Percentiles rank a stretch among this genome's conserved stretches.
These are phyloP conservation scores for Mycena sp. DNA, from an alignment of 1,284 basidiomycete species.

Conservation along the genomic window DNA sequence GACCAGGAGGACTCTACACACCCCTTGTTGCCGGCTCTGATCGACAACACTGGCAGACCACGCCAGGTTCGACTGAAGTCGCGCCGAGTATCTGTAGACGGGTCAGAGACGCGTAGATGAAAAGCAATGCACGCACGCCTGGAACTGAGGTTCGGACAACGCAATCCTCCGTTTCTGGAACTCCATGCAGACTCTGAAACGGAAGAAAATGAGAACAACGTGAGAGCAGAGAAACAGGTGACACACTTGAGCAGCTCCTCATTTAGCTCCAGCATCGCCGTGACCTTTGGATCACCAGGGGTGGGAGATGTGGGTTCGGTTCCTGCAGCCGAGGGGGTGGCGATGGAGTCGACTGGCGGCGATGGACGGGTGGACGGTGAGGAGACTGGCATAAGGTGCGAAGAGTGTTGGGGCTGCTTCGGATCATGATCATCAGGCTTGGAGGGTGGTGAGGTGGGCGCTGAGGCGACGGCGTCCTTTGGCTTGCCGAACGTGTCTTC, in stretches of 20 bases:
- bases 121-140: slow-evolving; percentile 57
- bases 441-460: slow-evolving; percentile 13
- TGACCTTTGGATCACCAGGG: slow-evolving; percentile 59
- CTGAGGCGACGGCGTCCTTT: slow-evolving; percentile 14
- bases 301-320: slow-evolving; percentile 28
- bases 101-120: not conserved
- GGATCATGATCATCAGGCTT: slow-evolving; percentile 29
- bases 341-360: slow-evolving; percentile 23
- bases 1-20: slow-evolving; percentile 40
- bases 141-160: slow-evolving; percentile 58
- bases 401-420: slow-evolving; percentile 26
- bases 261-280: slow-evolving; percentile 70
- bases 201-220: slow-evolving; percentile 14
- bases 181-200: slow-evolving; percentile 60
- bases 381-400: slow-evolving; percentile 23
- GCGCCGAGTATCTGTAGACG: slow-evolving; percentile 56
- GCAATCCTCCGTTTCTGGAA: slow-evolving; percentile 64
- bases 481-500: slow-evolving; percentile 28
- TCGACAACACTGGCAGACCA: slow-evolving; percentile 76
- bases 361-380: slow-evolving; percentile 21
- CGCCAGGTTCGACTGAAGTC: slow-evolving; percentile 71
- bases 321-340: slow-evolving; percentile 17
- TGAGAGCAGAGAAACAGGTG: slow-evolving; percentile 3
- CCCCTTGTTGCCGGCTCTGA: slow-evolving; percentile 47
- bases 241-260: slow-evolving; percentile 70